These are phyloP conservation scores for Inga laurina DNA, from an alignment of 306 rosid species.

Conservation along the genomic window DNA sequence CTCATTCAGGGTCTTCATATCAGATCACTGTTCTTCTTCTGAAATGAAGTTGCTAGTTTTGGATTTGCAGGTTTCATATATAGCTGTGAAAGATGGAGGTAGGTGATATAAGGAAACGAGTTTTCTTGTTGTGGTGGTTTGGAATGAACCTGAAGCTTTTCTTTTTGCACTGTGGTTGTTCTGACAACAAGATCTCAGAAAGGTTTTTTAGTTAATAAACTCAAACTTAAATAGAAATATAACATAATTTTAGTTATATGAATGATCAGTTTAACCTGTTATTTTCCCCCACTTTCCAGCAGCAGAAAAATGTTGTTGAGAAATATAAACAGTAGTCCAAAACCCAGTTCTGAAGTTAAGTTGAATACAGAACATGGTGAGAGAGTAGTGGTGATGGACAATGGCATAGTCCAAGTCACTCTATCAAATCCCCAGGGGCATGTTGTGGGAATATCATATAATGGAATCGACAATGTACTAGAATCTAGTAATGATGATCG, in stretches of 20 bases:
- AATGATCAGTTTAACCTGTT: neutral
- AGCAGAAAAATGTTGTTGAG: conserved; percentile 17
- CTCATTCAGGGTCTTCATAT: neutral
- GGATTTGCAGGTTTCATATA: conserved; percentile 10
- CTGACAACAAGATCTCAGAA: neutral
- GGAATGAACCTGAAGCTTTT: conserved; percentile 35
- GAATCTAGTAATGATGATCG: conserved; percentile 31
- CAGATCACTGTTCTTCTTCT: neutral
- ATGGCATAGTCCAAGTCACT: conserved; percentile 63
- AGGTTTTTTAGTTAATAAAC: neutral
- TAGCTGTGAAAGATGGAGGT: neutral
- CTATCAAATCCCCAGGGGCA: conserved; percentile 62
- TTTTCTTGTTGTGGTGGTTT: conserved; percentile 34
- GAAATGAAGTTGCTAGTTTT: conserved; percentile 20
- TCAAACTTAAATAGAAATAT: neutral
- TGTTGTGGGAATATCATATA: conserved; percentile 58
- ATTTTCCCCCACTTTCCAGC: neutral
- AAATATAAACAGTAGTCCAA: neutral
- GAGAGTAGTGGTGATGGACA: conserved; percentile 56
- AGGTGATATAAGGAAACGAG: conserved; percentile 23
- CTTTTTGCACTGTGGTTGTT: conserved; percentile 32
- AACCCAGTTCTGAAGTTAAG: conserved; percentile 3
- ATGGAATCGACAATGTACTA: conserved; percentile 64
- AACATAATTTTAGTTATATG: neutral
- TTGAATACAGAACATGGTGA: conserved; percentile 6